Evolutionary conservation across 805 yeast genomes (phyloP).

Genomic region (Hanseniaspora clermontiae): DNA sequence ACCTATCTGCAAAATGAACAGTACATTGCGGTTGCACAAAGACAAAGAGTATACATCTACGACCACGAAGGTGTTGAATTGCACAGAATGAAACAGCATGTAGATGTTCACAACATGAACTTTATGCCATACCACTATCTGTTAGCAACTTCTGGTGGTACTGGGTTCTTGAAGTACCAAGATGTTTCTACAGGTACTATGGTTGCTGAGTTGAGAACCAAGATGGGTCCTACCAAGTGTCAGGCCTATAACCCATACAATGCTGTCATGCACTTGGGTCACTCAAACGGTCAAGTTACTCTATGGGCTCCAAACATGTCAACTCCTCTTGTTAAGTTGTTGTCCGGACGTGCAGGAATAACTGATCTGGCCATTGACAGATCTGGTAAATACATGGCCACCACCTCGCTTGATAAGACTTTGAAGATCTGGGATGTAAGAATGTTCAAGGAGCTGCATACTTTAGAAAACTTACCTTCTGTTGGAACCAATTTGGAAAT

Average conservation of each 20-base stretch:
- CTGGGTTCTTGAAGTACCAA: conserved; percentile 82
- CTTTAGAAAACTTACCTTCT: conserved; percentile 52
- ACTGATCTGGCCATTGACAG: conserved; percentile 76
- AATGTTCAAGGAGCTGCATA: conserved; percentile 60
- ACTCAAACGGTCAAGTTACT: conserved; percentile 81
- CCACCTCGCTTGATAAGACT: conserved; percentile 73
- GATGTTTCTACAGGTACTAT: conserved; percentile 87
- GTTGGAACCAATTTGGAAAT: conserved; percentile 71
- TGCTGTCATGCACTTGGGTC: conserved; percentile 89
- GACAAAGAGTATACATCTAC: conserved; percentile 82
- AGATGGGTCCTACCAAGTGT: conserved; percentile 77
- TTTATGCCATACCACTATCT: conserved; percentile 88
- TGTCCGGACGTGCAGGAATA: conserved; percentile 76
- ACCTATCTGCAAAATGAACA: conserved; percentile 86
- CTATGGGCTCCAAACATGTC: conserved; percentile 88
- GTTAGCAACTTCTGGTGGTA: conserved; percentile 74
- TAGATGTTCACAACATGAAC: conserved; percentile 70
- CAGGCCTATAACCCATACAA: conserved; percentile 92
- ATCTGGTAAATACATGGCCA: conserved; percentile 88
- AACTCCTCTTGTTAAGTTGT: conserved; percentile 71
- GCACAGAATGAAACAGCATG: conserved; percentile 81
- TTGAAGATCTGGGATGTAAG: conserved; percentile 90
- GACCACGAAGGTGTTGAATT: conserved; percentile 84
- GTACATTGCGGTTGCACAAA: conserved; percentile 92
- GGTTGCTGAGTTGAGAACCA: conserved; percentile 74